phyloP scores from a whole-genome alignment of 1,284 basidiomycete genomes.

The Trichosporon sp. region DNA sequence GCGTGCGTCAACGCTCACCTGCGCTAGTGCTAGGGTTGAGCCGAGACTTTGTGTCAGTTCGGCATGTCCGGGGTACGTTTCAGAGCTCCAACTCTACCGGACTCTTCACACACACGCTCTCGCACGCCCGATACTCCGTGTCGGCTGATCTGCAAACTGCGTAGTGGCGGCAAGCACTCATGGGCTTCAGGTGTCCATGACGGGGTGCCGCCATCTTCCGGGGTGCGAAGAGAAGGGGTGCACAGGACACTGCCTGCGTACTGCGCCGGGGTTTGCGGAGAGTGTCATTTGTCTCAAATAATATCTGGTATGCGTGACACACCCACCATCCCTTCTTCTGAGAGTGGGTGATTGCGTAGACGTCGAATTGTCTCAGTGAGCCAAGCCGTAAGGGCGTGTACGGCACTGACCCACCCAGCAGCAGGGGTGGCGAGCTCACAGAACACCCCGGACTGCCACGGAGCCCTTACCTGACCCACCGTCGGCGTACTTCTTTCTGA shows the following conservation, averaged over 20 bases:
- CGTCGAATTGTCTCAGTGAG: background rate
- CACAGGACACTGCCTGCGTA: background rate
- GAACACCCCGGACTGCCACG: background rate
- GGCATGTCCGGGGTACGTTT: slow-evolving; percentile 5
- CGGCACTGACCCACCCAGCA: background rate
- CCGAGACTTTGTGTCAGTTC: slow-evolving; percentile 1
- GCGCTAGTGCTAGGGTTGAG: background rate
- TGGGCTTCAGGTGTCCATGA: background rate
- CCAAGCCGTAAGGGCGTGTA: background rate
- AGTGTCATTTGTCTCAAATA: background rate
- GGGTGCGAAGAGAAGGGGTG: background rate
- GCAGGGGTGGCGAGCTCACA: background rate
- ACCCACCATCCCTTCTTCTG: background rate
- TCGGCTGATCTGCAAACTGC: background rate
- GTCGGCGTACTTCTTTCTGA: background rate
- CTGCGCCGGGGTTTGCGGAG: background rate
- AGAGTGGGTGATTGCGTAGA: background rate
- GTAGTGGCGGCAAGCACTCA: background rate
- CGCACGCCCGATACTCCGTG: background rate
- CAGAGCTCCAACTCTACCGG: background rate
- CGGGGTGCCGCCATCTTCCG: background rate
- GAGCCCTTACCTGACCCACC: background rate
- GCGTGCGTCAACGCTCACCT: background rate
- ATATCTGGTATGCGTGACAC: background rate
- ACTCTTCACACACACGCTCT: background rate